Base-by-base conservation (phyloP, 1,284 basidiomycete genomes). In the Puccinia coronata region DNA sequence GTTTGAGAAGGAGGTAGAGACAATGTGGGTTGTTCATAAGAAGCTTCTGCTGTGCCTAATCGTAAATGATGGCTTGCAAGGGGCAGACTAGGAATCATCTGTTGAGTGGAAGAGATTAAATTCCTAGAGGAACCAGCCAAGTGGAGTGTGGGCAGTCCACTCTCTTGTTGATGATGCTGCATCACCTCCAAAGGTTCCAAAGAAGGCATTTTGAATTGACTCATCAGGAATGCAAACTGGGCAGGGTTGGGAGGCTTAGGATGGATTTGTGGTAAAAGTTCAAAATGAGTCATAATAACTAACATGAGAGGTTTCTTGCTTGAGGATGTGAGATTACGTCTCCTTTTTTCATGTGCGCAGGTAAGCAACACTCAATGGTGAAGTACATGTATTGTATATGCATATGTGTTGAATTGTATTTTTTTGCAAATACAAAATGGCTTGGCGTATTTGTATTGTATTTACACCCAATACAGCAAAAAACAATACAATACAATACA, bases 131-230 rank as follows among this genome's bases (percentile, higher is more conserved):
- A 65, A 20, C 34, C 23, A n/a, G n/a, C n/a, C n/a, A n/a, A n/a
- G n/a, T n/a, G n/a, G n/a, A n/a, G n/a, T n/a, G n/a, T n/a, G n/a
- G 39, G 9, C 8, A n/a, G 39, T 39, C 61, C 61, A 18, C 61
- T 65, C 61, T 65, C 61, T 65, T n/a, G 31, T 41, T 34, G 61
- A 65, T 36, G 14, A 18, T 36, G n/a, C n/a, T n/a, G 34, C 61
- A 14, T 28, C 39, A 18, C 6, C 16, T 28, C 18, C 34, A 34
- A 41, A 23, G 14, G 16, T 18, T 65, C 31, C n/a, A 14, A 14
- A 65, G 34, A 14, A 65, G 61, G 61, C 2, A 65, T 39, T 65
- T 34, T 34, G 39, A 36, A 39, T 39, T 20, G 23, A 41, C 1
- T 12, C 34, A 8, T 6, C 39, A 41, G n/a, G 25, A 25, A 25